Evolutionary conservation across 805 yeast genomes (phyloP), one percentile per base, ranked within the genome.

Genomic region (Ogataea henricii): DNA sequence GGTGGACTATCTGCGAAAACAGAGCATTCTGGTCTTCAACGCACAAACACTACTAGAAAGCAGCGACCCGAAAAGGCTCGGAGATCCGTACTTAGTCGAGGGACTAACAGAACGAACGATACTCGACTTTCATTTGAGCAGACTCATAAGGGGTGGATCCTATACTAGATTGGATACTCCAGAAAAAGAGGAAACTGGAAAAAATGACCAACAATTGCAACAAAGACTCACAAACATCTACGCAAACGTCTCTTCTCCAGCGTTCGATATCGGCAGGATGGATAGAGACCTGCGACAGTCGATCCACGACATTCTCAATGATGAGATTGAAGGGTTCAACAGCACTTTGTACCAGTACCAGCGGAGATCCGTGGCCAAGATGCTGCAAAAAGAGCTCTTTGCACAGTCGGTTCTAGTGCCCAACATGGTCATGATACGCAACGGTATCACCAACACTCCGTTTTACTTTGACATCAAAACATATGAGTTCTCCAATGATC

Each of bases 271-370:
- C 43, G 43, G 37, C 17, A 1, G 39, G 30, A 52, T 63, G 36
- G 57, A 59, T 12, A 29, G 50, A 6, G 65, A 58, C 14, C 49
- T 51, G 13, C 40, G 47, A n/a, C 59, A 57, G 2, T 22, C 59
- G 6, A 47, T 63, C 7, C 49, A 49, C 8, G 51, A 50, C 20
- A 57, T 71, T 13, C 45, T 64, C 30, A 52, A 62, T 29, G 63
- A 66, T 40, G 63, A 63, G 8, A 61, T 74, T 8, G 58, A 63
- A 1, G 89, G 88, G 0, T 66, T 85, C 42, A 71, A 65, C 37
- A 74, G 85, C 16, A 48, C 54, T 0, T 65, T 85, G 10, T 84
- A 82, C 57, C 71, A 72, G 3, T 85, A 82, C 55, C 90, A 85
- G 59, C 60, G 73, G n/a, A 72, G 77, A 42, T 82, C 89, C 0